Base-by-base conservation (phyloP, 306 rosid genomes). In the Erythrophleum fordii region DNA sequence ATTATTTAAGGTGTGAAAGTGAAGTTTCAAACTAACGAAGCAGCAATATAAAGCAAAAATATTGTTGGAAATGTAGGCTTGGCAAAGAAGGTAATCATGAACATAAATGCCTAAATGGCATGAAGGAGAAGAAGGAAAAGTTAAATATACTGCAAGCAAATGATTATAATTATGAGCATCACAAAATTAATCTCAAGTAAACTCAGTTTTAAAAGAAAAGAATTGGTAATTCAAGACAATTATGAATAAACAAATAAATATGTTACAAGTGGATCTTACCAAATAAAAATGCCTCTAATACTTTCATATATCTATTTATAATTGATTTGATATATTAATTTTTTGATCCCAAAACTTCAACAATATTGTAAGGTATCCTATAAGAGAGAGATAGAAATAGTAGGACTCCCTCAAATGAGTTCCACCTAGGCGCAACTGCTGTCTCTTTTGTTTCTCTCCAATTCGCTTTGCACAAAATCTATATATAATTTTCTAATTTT, bases 11-110 rank as follows among this genome's bases (percentile, higher is more conserved):
- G 78, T 82, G 90, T 86, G 86, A 82, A 17, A 60, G 29, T 35
- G 81, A 86, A 85, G 86, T 72, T 45, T 55, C 58, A 69, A 44
- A 66, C 52, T 72, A 73, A 77, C 76, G 77, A 90, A 81, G 83
- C 56, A 80, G 39, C 64, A 48, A 58, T 52, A 56, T 81, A 80
- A 84, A 85, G 87, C 59, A 56, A 87, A 66, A 86, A 85, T 67
- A 72, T 66, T 12, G 82, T 73, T 84, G 90, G 79, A 88, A 85
- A 89, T 89, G 86, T 61, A 72, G 78, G 37, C 46, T 75, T 82
- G 72, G 77, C 87, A 88, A 88, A 86, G 92, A 77, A 82, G 80
- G 83, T 80, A n/a, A 87, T 90, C 74, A 87, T 86, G 88, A 77
- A 64, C 82, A 74, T 71, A 76, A 79, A 83, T 77, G 76, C 82